A percentile compares a stretch with the other conserved stretches of the same genome.
Conservation (phyloP, 73 alveolate species). For the Paraurostyla sp. region DNA sequence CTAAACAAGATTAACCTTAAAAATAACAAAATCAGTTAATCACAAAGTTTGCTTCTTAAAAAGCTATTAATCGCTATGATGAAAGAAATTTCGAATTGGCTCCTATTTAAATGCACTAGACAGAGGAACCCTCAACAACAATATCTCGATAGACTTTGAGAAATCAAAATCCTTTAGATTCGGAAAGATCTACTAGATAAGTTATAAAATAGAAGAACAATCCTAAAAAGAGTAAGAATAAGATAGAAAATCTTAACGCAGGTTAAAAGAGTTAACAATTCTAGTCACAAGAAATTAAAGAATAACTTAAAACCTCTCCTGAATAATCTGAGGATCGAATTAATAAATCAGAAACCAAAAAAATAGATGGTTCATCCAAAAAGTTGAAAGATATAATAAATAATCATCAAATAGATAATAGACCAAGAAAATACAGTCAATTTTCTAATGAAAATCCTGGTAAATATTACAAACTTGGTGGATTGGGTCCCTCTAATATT, state of each 20-base stretch:
- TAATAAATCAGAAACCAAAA: not conserved
- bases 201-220: too few species aligned
- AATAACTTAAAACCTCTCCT: too few species aligned
- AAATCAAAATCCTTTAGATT: too few species aligned
- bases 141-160: too few species aligned
- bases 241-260: too few species aligned
- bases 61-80: constrained; percentile 19
- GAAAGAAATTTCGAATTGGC: not conserved
- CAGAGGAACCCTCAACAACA: not conserved
- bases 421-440: not conserved
- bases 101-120: not conserved
- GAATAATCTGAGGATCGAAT: too few species aligned
- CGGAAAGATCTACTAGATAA: too few species aligned
- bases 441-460: constrained; percentile 12
- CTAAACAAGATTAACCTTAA: not conserved
- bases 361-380: not conserved
- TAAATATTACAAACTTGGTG: constrained; percentile 63
- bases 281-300: too few species aligned
- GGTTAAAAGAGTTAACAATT: too few species aligned
- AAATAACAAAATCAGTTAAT: not conserved
- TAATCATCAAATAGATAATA: constrained; percentile 1
- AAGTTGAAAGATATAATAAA: not conserved
- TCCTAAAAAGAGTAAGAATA: too few species aligned
- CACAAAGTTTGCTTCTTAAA: not conserved
- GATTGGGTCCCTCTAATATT: constrained; percentile 69